Conservation (phyloP, 2,329 filamentous ascomycete genomes). For the Verticillium isaacii region DNA sequence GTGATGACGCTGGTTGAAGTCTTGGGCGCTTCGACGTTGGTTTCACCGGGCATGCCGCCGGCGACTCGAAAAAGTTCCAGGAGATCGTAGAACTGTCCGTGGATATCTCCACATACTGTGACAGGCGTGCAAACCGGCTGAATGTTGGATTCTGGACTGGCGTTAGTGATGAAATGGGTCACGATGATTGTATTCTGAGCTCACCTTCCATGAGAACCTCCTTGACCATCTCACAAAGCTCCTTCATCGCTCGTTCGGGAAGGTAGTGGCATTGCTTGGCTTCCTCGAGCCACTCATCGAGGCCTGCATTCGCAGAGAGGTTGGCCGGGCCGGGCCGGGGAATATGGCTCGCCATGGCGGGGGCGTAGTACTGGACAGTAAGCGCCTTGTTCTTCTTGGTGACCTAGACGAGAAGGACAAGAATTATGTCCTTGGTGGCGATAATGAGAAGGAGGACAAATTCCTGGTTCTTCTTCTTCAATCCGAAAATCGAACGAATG, state of each 20-base stretch:
- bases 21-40: conserved; percentile 62
- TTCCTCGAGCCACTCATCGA: conserved; percentile 95
- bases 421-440: neutral
- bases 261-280: conserved; percentile 97
- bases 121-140: conserved; percentile 96
- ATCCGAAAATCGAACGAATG: neutral
- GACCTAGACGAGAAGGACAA: neutral
- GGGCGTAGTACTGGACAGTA: neutral
- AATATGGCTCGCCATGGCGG: conserved; percentile 44
- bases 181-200: conserved; percentile 15
- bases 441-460: neutral
- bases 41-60: conserved; percentile 90
- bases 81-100: conserved; percentile 97
- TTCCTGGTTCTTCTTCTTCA: neutral
- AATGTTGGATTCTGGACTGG: conserved; percentile 81
- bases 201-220: conserved; percentile 97
- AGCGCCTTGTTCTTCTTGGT: neutral
- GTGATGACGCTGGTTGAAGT: conserved; percentile 72
- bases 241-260: conserved; percentile 95
- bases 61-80: conserved; percentile 95
- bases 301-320: conserved; percentile 74
- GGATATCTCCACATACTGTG: conserved; percentile 96
- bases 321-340: conserved; percentile 90
- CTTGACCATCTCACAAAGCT: conserved; percentile 97
- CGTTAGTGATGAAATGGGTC: conserved; percentile 4